Evolutionary conservation across 345 rosid species (phyloP), one percentile per base, ranked within the genome.

Genomic region (Euphorbia pulcherrima): DNA sequence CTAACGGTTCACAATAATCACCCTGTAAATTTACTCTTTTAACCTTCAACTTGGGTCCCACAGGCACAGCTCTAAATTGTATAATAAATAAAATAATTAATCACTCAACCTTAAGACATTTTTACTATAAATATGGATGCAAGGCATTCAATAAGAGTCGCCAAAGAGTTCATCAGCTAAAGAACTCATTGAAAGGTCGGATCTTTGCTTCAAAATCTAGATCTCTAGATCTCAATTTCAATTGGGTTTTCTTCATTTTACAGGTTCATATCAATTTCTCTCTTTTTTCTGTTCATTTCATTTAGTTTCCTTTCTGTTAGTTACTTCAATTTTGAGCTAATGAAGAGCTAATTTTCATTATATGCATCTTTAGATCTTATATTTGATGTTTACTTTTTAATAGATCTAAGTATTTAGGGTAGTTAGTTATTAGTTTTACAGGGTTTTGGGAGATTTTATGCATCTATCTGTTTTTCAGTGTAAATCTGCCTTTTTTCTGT

Each of bases 51-150:
- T 28, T 54, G 51, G 70, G 24, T 51, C 70, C 51, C 27, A 14
- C 33, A 14, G 23, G 27, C 27, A 53, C 14, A 23, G n/a, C 50
- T 37, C 24, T 30, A 8, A 39, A 37, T 52, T 8, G 4, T 54
- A 65, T 14, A 27, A 4, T 39, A 52, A 35, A 50, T 46, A 37
- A 1, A 24, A 0, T 62, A 20, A 5, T 20, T 10, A 61, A 13
- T 44, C 18, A 46, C 17, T 64, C 16, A 16, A 8, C 18, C 1
- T 17, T 2, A 47, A 18, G 17, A 64, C 29, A 48, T 1, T 16
- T 46, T 47, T n/a, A 46, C 67, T 64, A 64, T 64, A 64, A 64
- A 64, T 64, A 27, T 6, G 55, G 67, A 27, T 3, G 53, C 40
- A 46, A 6, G 28, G 9, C 55, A 1, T 17, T 9, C 40, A 14